Percentiles rank a stretch among this genome's conserved stretches.
These are phyloP conservation scores for Tylopilus felleus DNA, from an alignment of 768 basidiomycete species.

Conservation along the genomic window DNA sequence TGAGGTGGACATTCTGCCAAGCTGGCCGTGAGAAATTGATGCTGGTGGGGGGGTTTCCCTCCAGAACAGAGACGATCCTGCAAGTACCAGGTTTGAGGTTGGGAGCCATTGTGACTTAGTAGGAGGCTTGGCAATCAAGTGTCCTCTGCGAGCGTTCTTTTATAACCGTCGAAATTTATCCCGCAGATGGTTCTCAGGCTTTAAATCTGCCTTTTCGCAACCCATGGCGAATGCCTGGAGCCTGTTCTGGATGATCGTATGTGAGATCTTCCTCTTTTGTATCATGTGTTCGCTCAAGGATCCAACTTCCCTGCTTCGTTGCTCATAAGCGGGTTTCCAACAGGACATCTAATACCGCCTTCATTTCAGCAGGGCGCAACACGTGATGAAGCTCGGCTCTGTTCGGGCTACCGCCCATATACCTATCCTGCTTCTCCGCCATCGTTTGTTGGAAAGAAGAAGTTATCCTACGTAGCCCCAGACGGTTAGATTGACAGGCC, in stretches of 20 bases:
- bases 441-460: too few relatives aligned
- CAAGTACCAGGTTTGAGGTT: neutral
- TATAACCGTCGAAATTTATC: neutral
- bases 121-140: neutral
- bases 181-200: neutral
- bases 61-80: neutral
- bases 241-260: neutral
- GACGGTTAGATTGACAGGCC: constrained; percentile 48
- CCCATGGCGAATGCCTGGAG: neutral
- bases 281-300: neutral
- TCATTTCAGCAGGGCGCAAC: neutral
- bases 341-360: neutral
- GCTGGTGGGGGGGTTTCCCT: neutral
- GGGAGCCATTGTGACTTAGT: neutral
- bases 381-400: neutral
- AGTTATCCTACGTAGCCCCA: too few relatives aligned
- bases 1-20: neutral
- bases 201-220: neutral
- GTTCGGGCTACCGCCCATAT: too few relatives aligned
- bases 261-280: neutral
- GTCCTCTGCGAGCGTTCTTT: neutral
- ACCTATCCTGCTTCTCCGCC: too few relatives aligned
- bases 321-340: neutral
- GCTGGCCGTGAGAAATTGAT: neutral
- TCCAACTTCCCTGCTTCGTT: neutral